These are phyloP conservation scores for Trametes gibbosa DNA, from an alignment of 768 basidiomycete genomes.

Conservation along the genomic window DNA sequence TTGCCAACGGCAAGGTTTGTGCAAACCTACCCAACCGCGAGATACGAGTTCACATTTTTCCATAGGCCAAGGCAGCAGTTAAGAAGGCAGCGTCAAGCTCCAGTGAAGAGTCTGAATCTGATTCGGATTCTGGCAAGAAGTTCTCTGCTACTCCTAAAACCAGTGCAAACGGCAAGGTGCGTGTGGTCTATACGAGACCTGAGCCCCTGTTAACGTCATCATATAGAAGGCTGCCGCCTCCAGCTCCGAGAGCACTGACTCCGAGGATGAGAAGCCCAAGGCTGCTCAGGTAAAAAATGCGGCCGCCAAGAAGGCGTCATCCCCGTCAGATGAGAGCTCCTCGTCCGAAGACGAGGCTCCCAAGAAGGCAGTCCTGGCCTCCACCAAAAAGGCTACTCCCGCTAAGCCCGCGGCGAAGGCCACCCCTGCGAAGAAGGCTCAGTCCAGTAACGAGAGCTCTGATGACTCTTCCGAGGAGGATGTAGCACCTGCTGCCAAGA, in stretches of 20 bases:
- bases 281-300: constrained; percentile 36
- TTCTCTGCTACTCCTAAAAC: constrained; percentile 40
- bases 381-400: constrained; percentile 23
- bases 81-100: constrained; percentile 20
- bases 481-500: constrained; percentile 15
- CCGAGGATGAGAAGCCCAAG: constrained; percentile 39
- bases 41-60: neutral
- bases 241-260: constrained; percentile 18
- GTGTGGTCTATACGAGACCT: neutral
- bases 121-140: constrained; percentile 44
- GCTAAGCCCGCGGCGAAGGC: constrained; percentile 27
- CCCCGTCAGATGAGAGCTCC: constrained; percentile 20
- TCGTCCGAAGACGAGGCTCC: constrained; percentile 23
- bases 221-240: constrained; percentile 24
- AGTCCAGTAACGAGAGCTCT: constrained; percentile 25
- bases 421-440: constrained; percentile 26
- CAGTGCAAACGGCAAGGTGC: constrained; percentile 26
- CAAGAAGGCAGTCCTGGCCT: constrained; percentile 23
- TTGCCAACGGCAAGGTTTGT: constrained; percentile 23
- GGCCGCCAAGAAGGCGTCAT: constrained; percentile 21
- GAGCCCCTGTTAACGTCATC: neutral
- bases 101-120: constrained; percentile 27
- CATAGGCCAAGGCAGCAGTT: constrained; percentile 15
- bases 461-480: constrained; percentile 24
- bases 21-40: too few species aligned